These are phyloP conservation scores for Corylus americana DNA, from an alignment of 306 rosid species.

Conservation along the genomic window DNA sequence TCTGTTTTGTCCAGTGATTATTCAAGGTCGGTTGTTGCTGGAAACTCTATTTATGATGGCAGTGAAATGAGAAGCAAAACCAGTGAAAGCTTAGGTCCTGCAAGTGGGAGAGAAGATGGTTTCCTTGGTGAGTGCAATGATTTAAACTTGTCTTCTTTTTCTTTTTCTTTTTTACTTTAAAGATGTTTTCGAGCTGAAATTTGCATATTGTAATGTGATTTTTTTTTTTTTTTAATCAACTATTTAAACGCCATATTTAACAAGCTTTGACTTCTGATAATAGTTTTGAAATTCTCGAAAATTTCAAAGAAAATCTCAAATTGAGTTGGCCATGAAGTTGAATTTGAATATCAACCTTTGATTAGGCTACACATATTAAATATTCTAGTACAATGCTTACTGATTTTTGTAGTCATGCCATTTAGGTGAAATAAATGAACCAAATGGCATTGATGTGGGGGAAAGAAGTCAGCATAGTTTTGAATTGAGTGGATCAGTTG, in stretches of 20 bases:
- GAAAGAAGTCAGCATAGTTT: constrained; percentile 42
- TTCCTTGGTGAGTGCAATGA: constrained; percentile 33
- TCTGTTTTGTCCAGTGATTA: constrained; percentile 19
- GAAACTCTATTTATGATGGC: constrained; percentile 17
- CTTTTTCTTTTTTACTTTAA: neutral
- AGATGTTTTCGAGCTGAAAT: neutral
- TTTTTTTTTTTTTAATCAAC: neutral
- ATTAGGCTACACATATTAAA: constrained; percentile 11
- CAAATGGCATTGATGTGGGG: constrained; percentile 33
- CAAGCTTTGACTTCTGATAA: neutral
- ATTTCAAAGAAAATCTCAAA: neutral
- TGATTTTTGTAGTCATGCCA: constrained; percentile 10
- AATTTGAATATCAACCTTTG: constrained; percentile 10
- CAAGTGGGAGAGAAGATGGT: constrained; percentile 22
- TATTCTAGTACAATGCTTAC: constrained; percentile 26
- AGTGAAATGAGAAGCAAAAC: constrained; percentile 10
- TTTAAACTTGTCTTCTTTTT: constrained; percentile 1
- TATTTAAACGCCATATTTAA: neutral
- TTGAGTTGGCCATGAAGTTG: constrained; percentile 5
- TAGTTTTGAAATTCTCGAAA: neutral
- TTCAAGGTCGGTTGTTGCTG: constrained; percentile 12
- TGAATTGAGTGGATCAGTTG: constrained; percentile 47
- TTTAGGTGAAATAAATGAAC: constrained; percentile 45
- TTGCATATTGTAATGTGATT: neutral
- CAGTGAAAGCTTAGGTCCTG: constrained; percentile 28